Evolutionary conservation across 768 basidiomycete genomes (phyloP).

Genomic region (Floccularia luteovirens): DNA sequence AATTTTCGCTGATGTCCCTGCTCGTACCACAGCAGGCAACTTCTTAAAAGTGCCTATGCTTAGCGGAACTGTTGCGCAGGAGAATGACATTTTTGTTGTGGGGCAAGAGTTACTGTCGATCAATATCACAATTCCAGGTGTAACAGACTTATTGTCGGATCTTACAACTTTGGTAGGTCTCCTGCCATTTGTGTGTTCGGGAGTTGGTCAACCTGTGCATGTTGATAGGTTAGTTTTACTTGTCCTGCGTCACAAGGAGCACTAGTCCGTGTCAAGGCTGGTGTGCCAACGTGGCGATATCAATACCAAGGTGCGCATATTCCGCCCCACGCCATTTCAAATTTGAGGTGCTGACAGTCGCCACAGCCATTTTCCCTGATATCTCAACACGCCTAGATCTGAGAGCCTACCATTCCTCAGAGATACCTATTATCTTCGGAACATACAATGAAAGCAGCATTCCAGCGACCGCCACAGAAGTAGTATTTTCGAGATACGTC

Average conservation of each 20-base stretch:
- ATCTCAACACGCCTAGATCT: slow-evolving; percentile 23
- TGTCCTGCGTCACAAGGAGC: slow-evolving; percentile 21
- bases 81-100: slow-evolving; percentile 26
- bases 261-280: slow-evolving; percentile 17
- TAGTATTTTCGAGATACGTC: slow-evolving; percentile 22
- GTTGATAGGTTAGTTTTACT: slow-evolving; percentile 16
- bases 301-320: slow-evolving; percentile 16
- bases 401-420: slow-evolving; percentile 28
- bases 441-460: slow-evolving; percentile 18
- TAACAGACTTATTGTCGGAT: slow-evolving; percentile 20
- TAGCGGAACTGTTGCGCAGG: slow-evolving; percentile 22
- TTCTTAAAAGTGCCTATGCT: slow-evolving; percentile 22
- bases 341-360: too few species aligned
- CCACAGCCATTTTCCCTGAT: slow-evolving; percentile 26
- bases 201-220: neutral
- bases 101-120: slow-evolving; percentile 15
- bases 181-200: neutral
- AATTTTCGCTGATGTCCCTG: slow-evolving; percentile 20
- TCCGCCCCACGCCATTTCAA: too few species aligned
- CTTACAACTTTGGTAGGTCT: slow-evolving; percentile 18
- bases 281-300: slow-evolving; percentile 19
- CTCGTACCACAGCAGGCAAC: slow-evolving; percentile 17
- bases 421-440: slow-evolving; percentile 31
- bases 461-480: slow-evolving; percentile 13
- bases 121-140: slow-evolving; percentile 17